phyloP scores from a whole-genome alignment of 129 eudicot species.

The Arctium minus region DNA sequence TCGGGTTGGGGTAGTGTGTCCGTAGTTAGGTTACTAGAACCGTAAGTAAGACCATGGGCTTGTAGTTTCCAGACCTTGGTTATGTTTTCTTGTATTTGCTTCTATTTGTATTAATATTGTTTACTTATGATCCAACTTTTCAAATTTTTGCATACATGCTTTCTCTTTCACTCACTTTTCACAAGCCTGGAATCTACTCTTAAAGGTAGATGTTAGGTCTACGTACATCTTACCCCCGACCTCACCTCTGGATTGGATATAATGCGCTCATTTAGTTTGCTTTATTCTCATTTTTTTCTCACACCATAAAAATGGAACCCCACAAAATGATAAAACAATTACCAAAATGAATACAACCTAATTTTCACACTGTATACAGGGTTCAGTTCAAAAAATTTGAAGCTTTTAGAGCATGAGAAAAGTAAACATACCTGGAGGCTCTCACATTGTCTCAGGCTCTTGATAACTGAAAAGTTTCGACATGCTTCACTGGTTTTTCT shows the following conservation, averaged over 20 bases:
- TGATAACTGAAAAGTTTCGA: constrained; percentile 76
- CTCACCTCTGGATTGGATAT: background rate
- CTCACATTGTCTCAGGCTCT: constrained; percentile 84
- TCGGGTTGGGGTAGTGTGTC: too few relatives aligned
- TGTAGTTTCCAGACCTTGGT: too few relatives aligned
- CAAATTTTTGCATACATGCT: too few relatives aligned
- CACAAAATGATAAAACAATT: background rate
- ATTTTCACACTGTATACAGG: background rate
- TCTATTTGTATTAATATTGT: too few relatives aligned
- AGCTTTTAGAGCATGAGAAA: background rate
- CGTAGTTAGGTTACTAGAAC: too few relatives aligned
- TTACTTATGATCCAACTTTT: too few relatives aligned
- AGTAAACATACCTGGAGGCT: constrained; percentile 68
- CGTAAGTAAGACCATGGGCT: too few relatives aligned
- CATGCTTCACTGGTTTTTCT: constrained; percentile 80
- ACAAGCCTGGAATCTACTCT: too few relatives aligned
- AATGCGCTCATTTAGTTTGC: background rate
- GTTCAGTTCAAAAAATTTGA: background rate
- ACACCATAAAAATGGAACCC: background rate
- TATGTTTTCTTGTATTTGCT: too few relatives aligned
- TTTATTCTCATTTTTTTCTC: background rate
- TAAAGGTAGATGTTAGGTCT: background rate
- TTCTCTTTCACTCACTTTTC: too few relatives aligned
- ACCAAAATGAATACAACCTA: background rate
- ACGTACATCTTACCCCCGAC: background rate